phyloP scores from a whole-genome alignment of 2,329 filamentous ascomycete genomes.

The Cordyceps cicadae region DNA sequence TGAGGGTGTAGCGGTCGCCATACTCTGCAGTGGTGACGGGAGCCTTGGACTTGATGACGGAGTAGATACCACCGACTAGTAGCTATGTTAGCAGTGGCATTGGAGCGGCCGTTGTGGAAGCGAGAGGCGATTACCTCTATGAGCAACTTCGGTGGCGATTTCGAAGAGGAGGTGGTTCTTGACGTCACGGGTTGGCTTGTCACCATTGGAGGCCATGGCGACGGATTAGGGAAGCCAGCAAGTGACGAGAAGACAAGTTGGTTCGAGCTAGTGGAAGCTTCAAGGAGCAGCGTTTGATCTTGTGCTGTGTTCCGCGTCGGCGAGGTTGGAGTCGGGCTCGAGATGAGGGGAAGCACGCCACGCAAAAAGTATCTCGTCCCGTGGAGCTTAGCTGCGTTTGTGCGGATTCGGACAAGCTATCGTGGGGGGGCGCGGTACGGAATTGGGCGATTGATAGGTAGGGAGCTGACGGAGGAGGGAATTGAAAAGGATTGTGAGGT shows the following conservation, averaged over 20 bases:
- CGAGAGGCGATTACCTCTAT: conserved; percentile 58
- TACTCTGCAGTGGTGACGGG: conserved; percentile 97
- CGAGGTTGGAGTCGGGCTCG: background rate
- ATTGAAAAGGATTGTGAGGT: background rate
- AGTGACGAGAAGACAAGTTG: background rate
- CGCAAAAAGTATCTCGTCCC: background rate
- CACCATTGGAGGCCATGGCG: conserved; percentile 40
- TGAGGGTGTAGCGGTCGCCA: conserved; percentile 92
- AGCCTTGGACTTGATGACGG: conserved; percentile 96
- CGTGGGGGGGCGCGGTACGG: background rate
- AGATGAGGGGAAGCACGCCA: background rate
- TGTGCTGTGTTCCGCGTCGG: background rate
- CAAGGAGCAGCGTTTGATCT: background rate
- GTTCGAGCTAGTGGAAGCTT: background rate
- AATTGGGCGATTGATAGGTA: background rate
- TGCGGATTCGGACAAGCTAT: background rate
- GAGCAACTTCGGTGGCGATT: conserved; percentile 92
- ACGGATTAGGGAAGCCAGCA: background rate
- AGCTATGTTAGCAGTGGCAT: conserved; percentile 6
- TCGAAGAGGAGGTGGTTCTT: conserved; percentile 96
- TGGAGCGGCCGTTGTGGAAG: background rate
- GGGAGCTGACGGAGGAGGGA: background rate
- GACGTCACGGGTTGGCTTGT: conserved; percentile 57
- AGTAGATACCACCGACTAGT: conserved; percentile 94
- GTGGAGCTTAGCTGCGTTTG: background rate